Base-by-base conservation (phyloP, 768 basidiomycete species). In the Pulveroboletus sp. region DNA sequence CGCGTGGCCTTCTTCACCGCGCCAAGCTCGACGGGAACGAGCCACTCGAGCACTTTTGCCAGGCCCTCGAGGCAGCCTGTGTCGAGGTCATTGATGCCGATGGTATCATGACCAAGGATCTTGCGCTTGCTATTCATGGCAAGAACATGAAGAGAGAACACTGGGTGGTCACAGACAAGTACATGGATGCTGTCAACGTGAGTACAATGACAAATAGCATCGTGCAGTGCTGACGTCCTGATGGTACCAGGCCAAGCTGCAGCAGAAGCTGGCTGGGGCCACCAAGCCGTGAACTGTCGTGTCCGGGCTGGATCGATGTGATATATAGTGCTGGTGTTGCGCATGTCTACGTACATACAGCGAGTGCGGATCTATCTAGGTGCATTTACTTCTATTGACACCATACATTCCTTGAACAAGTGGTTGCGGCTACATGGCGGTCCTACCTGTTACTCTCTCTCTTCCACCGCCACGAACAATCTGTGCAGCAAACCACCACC, bases 51-150 rank as follows among this genome's bases (percentile, higher is more conserved):
- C 69, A 71, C 40, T 99, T 95, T 71, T 91, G 86, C 59, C 60
- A 76, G 42, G 81, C 83, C 54, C 78, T 99, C 36, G 96, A 99
- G 75, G 76, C 69, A 12, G 82, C 90, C 17, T 97, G 96, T 63
- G 77, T 95, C 2, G 91, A 96, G 70, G 83, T 89, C 14, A 96
- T 97, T 56, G 90, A 96, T 65, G 64, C 77, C 59, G 93, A 97
- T 61, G 85, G 86, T 0, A 63, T 97, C 46, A 97, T 97, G 94
- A 96, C 93, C 51, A 96, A 97, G 80, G 95, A 98, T 72, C 74
- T 98, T 43, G 95, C 95, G 28, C 76, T 98, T 21, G 85, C 92
- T 2, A 96, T 97, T 64, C 86, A 97, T 61, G 94, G 94, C 33
- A 88, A 87, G 76, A 68, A 80, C 56, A 82, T 95, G 89, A 82